Evolutionary conservation across 345 rosid species (phyloP).

Genomic region (Salix purpurea): DNA sequence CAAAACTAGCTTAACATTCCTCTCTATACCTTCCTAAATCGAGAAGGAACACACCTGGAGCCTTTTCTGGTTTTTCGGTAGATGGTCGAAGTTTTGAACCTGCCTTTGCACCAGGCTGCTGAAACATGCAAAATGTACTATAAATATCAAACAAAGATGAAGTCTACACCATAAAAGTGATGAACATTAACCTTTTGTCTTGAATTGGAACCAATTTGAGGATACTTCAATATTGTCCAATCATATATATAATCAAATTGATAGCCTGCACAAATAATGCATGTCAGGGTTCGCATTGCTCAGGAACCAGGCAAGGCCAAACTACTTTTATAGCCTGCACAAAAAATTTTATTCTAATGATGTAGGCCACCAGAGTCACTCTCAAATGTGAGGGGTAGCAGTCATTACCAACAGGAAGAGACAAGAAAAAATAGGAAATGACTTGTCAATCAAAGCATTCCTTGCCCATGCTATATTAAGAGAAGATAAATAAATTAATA

Average conservation of each 20-base stretch:
- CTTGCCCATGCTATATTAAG: not conserved
- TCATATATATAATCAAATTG: conserved; percentile 26
- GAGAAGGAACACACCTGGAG: conserved; percentile 35
- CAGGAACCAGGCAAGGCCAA: not conserved
- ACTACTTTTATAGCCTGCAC: not conserved
- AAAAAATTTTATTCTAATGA: not conserved
- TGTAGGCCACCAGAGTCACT: not conserved
- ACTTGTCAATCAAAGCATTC: not conserved
- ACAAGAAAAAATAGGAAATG: not conserved
- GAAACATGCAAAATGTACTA: conserved; percentile 5
- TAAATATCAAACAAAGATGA: not conserved
- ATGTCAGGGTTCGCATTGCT: not conserved
- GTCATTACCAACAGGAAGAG: not conserved
- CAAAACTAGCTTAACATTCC: conserved; percentile 2
- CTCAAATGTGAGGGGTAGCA: not conserved
- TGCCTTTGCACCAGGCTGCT: conserved; percentile 24
- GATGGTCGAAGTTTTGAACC: conserved; percentile 32
- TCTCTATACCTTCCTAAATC: conserved; percentile 14
- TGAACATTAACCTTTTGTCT: conserved; percentile 16
- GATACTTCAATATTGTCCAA: conserved; percentile 27
- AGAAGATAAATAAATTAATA: not conserved
- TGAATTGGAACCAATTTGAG: conserved; percentile 26
- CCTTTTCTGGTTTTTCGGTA: conserved; percentile 32
- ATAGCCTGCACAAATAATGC: conserved; percentile 11
- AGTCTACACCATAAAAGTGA: not conserved